Conservation (phyloP, 2,329 filamentous ascomycete species). For the Thielaviopsis punctulata region DNA sequence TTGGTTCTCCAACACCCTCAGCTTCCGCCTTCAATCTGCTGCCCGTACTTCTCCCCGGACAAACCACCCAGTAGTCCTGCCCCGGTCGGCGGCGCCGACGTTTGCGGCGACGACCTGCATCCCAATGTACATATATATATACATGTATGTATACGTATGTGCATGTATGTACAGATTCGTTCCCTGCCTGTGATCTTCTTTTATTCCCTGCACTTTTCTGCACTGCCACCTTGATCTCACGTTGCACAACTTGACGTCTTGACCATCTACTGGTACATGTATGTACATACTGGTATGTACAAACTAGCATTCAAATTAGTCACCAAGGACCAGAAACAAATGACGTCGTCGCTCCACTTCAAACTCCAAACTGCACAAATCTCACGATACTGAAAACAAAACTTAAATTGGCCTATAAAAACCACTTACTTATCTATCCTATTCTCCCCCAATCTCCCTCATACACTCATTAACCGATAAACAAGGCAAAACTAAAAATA, state of each 20-base stretch:
- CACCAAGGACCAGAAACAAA: background rate
- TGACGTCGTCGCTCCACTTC: background rate
- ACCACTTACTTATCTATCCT: background rate
- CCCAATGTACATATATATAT: no score
- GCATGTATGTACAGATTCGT: background rate
- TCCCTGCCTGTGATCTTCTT: background rate
- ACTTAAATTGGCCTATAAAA: background rate
- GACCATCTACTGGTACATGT: no score
- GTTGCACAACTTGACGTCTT: background rate
- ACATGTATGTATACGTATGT: no score
- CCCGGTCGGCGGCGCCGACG: no score
- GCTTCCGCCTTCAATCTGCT: no score
- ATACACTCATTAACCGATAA: background rate
- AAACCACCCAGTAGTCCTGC: no score
- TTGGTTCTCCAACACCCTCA: no score
- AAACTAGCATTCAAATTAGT: background rate
- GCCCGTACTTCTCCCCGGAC: no score
- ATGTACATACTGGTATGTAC: background rate
- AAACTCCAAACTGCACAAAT: background rate
- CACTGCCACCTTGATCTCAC: background rate
- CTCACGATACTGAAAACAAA: background rate
- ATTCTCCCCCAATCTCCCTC: background rate
- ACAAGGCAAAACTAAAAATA: slow-evolving; percentile 3
- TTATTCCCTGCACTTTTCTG: background rate
- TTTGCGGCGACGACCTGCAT: no score